Conservation (phyloP, 805 yeast genomes). For the Candida peoriensis region DNA sequence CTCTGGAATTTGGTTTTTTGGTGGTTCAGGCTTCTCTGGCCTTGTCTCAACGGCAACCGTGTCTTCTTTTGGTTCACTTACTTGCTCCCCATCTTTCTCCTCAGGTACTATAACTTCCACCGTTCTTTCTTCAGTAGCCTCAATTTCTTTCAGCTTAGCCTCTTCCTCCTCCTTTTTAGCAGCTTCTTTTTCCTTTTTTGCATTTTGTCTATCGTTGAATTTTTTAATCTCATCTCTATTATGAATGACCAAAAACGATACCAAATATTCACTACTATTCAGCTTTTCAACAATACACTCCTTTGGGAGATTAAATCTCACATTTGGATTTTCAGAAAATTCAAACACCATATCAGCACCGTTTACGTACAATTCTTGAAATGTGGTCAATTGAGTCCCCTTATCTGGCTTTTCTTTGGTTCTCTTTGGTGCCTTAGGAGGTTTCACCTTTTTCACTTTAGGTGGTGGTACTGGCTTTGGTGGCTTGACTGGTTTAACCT, state of each 20-base stretch:
- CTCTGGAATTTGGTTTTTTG: too few species aligned
- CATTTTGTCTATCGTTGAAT: conserved; percentile 16
- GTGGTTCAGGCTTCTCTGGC: too few species aligned
- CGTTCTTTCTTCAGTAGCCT: conserved; percentile 13
- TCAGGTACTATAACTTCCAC: too few species aligned
- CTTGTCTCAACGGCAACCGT: conserved; percentile 10
- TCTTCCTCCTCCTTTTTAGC: conserved; percentile 18
- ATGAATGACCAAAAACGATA: conserved; percentile 32
- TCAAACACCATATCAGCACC: conserved; percentile 81
- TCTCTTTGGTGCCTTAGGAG: conserved; percentile 9
- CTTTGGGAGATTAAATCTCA: conserved; percentile 71
- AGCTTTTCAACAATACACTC: conserved; percentile 66
- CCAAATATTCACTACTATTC: conserved; percentile 28
- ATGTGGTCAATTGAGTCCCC: conserved; percentile 65
- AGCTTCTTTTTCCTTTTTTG: conserved; percentile 21
- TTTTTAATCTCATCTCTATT: conserved; percentile 22
- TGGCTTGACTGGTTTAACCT: conserved; percentile 10
- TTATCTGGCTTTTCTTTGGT: conserved; percentile 20
- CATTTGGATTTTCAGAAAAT: conserved; percentile 71
- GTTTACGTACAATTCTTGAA: conserved; percentile 64
- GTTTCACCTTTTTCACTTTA: conserved; percentile 13
- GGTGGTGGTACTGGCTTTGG: conserved; percentile 14
- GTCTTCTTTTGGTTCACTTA: too few species aligned
- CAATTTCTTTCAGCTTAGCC: conserved; percentile 22
- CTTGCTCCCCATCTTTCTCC: too few species aligned